Conservation (phyloP, 129 eudicot genomes). For the Tanacetum coccineum region DNA sequence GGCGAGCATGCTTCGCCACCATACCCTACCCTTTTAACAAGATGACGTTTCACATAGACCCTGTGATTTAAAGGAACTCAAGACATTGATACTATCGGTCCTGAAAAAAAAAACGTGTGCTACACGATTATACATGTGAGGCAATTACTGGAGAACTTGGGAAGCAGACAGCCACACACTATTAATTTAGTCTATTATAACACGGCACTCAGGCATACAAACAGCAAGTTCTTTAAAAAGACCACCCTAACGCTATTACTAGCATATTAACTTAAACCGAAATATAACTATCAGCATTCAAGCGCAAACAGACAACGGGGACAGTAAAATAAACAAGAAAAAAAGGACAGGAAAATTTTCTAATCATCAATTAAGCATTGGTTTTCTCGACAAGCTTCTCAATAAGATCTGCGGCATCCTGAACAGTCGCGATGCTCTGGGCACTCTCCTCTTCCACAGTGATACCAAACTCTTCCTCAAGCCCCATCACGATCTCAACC, state of each 20-base stretch:
- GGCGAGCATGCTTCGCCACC: too few species aligned
- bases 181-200: too few species aligned
- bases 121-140: too few species aligned
- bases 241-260: background rate
- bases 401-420: conserved; percentile 58
- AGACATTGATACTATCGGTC: too few species aligned
- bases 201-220: too few species aligned
- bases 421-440: conserved; percentile 47
- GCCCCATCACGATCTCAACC: conserved; percentile 64
- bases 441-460: conserved; percentile 54
- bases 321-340: conserved; percentile 7
- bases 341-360: background rate
- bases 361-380: conserved; percentile 22
- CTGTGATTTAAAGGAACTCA: too few species aligned
- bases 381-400: conserved; percentile 36
- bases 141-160: too few species aligned
- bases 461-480: conserved; percentile 49
- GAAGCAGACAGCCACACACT: too few species aligned
- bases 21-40: too few species aligned
- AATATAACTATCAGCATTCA: background rate
- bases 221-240: too few species aligned
- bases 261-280: conserved; percentile 7
- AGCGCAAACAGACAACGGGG: background rate
- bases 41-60: too few species aligned
- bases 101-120: too few species aligned